A percentile compares a stretch with the other conserved stretches of the same genome.
Evolutionary conservation across 495 filamentous ascomycete genomes (phyloP).

Genomic region (Neurospora sp.): DNA sequence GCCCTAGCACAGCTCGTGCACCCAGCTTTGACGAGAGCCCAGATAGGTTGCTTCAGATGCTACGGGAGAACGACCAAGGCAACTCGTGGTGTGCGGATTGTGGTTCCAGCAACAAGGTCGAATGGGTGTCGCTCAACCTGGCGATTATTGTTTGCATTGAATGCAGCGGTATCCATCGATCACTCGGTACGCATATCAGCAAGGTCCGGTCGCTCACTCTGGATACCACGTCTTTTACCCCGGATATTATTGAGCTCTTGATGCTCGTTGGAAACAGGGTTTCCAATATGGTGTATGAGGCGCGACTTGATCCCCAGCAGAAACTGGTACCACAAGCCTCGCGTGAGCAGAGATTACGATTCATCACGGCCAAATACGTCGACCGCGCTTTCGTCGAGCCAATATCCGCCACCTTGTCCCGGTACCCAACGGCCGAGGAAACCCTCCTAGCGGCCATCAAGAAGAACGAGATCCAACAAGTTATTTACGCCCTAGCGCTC

Average conservation of each 20-base stretch:
- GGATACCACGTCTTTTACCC: slow-evolving; percentile 90
- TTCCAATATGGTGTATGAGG: slow-evolving; percentile 96
- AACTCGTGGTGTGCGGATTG: slow-evolving; percentile 96
- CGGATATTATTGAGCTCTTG: slow-evolving; percentile 91
- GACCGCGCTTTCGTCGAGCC: slow-evolving; percentile 71
- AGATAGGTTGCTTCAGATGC: slow-evolving; percentile 69
- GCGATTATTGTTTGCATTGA: slow-evolving; percentile 96
- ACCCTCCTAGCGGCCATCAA: slow-evolving; percentile 89
- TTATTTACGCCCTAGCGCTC: slow-evolving; percentile 82
- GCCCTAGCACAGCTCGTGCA: slow-evolving; percentile 63
- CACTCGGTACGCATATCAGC: slow-evolving; percentile 92
- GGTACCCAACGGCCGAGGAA: slow-evolving; percentile 75
- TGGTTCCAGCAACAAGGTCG: slow-evolving; percentile 79
- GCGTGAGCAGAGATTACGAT: slow-evolving; percentile 78
- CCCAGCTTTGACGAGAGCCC: slow-evolving; percentile 67
- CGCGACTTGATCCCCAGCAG: slow-evolving; percentile 56
- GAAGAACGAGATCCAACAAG: slow-evolving; percentile 82
- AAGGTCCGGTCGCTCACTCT: slow-evolving; percentile 94
- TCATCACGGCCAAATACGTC: slow-evolving; percentile 92
- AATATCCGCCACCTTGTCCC: slow-evolving; percentile 62
- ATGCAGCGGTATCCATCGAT: slow-evolving; percentile 95
- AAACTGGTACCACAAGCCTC: slow-evolving; percentile 70
- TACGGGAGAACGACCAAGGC: slow-evolving; percentile 84
- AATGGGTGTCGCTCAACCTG: slow-evolving; percentile 98
- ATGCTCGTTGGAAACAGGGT: slow-evolving; percentile 86